Base-by-base conservation (phyloP, 2,329 filamentous ascomycete genomes). In the Apiospora koreana region DNA sequence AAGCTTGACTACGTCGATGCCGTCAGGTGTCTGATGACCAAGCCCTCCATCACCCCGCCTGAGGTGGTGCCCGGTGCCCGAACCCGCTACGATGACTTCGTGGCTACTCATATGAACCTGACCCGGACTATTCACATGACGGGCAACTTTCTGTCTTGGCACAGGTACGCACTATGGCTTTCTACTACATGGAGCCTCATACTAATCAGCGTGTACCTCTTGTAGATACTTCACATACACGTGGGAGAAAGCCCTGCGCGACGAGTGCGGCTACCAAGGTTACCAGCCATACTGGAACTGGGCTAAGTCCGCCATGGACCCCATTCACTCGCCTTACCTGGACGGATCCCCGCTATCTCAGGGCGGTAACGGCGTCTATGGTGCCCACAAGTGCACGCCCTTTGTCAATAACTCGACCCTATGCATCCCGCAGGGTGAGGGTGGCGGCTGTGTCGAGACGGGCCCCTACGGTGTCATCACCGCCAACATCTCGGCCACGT, bases 261-360 rank as follows among this genome's bases (percentile, higher is more conserved):
- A 68, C 66, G 66, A 68, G 45, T 68, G 66, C 46, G 66, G 66
- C 66, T 84, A 83, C 73, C 79, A 73, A 2, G 82, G 82, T 50
- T 75, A 78, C n/a, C 78, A 82, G 70, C 81, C 82, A 12, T 84
- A 83, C 75, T 82, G 80, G 80, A 78, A 80, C 71, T 81, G 78
- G 79, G 75, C 75, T 58, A 77, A 79, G 43, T 81, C 77, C 38
- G 77, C 75, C 21, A 71, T 76, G 58, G 76, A 81, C 69, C 77
- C 77, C 6, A 48, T 72, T 18, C 75, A 75, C 69, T 79, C 76
- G 12, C 76, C 77, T 18, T 71, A 81, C 48, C 80, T 82, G 72
- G 79, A 81, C 70, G 82, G 82, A 38, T 79, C 79, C 35, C 78
- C 76, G 64, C 78, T 79, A 70, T 82, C 80, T 69, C 77, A 80